These are phyloP conservation scores for Eleusine coracana DNA, from an alignment of 176 grass and related monocot genomes.

Conservation along the genomic window DNA sequence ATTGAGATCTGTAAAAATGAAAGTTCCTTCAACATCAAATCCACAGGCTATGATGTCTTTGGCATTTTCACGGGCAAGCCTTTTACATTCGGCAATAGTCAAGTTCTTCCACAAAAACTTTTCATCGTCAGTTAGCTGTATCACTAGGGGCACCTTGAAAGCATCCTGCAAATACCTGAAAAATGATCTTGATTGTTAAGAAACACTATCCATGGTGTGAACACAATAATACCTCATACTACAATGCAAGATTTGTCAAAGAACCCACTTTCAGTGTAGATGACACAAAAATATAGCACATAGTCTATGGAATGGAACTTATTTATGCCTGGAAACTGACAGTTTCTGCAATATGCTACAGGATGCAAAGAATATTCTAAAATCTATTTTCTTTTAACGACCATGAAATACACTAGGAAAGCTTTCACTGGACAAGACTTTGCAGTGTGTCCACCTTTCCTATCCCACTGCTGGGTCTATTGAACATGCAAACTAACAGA, in stretches of 20 bases:
- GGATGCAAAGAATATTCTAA: too few relatives aligned
- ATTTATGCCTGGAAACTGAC: too few relatives aligned
- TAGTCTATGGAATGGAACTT: too few relatives aligned
- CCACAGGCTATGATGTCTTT: constrained; percentile 99
- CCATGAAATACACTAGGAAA: too few relatives aligned
- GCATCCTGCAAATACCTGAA: constrained; percentile 89
- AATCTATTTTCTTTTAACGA: too few relatives aligned
- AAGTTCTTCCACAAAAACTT: constrained; percentile 92
- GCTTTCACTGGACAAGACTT: too few relatives aligned
- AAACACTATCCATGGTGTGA: background rate
- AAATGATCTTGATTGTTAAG: constrained; percentile 21
- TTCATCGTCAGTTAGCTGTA: constrained; percentile 94
- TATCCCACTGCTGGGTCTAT: too few relatives aligned
- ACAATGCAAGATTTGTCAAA: background rate
- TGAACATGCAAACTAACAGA: too few relatives aligned
- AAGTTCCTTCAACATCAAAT: constrained; percentile 85
- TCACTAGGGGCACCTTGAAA: constrained; percentile 93
- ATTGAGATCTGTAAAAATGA: constrained; percentile 86
- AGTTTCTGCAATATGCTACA: too few relatives aligned
- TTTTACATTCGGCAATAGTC: constrained; percentile 73
- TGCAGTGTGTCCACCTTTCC: too few relatives aligned
- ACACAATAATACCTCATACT: background rate
- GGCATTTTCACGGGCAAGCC: constrained; percentile 94
- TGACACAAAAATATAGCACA: too few relatives aligned
- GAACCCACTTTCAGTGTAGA: background rate